Base-by-base conservation (phyloP, 1,284 basidiomycete species). In the Chalciporus sp. region DNA sequence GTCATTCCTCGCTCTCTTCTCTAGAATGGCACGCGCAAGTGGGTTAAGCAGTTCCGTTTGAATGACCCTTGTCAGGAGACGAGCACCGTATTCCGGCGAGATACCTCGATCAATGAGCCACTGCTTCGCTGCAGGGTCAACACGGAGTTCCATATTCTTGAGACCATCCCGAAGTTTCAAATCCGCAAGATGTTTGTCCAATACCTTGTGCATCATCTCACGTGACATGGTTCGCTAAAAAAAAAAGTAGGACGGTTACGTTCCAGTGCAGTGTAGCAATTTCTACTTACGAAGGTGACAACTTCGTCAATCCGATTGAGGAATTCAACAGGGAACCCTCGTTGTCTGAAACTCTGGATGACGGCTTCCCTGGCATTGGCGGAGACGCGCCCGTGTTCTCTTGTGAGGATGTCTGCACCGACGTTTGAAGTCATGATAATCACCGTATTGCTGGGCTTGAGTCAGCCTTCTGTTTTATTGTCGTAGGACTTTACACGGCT, bases 381-480 rank as follows among this genome's bases (percentile, higher is more conserved):
- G 3, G 27, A 20, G n/a, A 49, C 31, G 17, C 29, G 49, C n/a
- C 51, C 51, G 12, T 14, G 19, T 41, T 42, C 31, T 40, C 20
- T 49, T 10, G 47, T 48, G 19, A 53, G 27, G 16, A 49, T 26
- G 27, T 47, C 47, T 11, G 55, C 52, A 10, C 45, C 52, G 42
- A 56, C 42, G 7, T 56, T 56, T 10, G 52, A 56, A 3, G 55
- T 56, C 55, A 56, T 54, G 52, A 56, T 56, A 37, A 56, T 49
- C 28, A 49, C 52, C 12, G 52, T 50, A 29, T 57, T 57, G 20
- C 53, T 56, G 16, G n/a, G n/a, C n/a, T n/a, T n/a, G n/a, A n/a
- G n/a, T n/a, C n/a, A n/a, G n/a, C n/a, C n/a, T n/a, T n/a, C n/a
- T n/a, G n/a, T n/a, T n/a, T n/a, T n/a, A n/a, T n/a, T n/a, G n/a